phyloP scores from a whole-genome alignment of 208 protist species.

The Lotmaria passim region DNA sequence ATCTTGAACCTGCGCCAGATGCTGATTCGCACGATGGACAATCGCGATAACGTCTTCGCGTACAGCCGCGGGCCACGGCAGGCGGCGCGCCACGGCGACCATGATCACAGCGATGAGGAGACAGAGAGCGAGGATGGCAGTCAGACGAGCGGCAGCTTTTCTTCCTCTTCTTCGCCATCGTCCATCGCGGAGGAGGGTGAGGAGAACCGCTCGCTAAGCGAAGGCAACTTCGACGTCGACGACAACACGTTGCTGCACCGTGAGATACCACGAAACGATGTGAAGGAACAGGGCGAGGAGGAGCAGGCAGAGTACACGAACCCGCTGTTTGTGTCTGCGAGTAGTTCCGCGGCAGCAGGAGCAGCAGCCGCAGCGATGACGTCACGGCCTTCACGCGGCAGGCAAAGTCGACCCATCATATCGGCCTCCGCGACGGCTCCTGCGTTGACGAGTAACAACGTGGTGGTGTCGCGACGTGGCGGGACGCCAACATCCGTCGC shows the following conservation, averaged over 20 bases:
- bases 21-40: constrained; percentile 77
- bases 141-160: constrained; percentile 1
- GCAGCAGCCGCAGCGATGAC: too few species aligned
- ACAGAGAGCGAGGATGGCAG: constrained; percentile 11
- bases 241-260: not conserved
- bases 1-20: constrained; percentile 84
- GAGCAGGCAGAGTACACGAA: not conserved
- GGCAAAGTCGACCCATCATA: constrained; percentile 5
- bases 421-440: not conserved
- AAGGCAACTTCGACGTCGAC: not conserved
- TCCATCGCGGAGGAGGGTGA: constrained; percentile 19
- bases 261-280: not conserved
- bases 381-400: not conserved
- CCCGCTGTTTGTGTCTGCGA: not conserved
- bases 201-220: constrained; percentile 3
- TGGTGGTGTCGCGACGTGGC: constrained; percentile 11
- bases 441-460: constrained; percentile 30
- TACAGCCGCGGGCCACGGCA: constrained; percentile 29
- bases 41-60: constrained; percentile 29
- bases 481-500: not conserved
- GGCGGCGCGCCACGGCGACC: not conserved
- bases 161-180: constrained; percentile 16
- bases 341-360: too few species aligned
- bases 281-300: not conserved
- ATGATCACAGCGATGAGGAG: not conserved